Base-by-base conservation (phyloP, 257 asterid genomes). In the Solanum gandarillasii region DNA sequence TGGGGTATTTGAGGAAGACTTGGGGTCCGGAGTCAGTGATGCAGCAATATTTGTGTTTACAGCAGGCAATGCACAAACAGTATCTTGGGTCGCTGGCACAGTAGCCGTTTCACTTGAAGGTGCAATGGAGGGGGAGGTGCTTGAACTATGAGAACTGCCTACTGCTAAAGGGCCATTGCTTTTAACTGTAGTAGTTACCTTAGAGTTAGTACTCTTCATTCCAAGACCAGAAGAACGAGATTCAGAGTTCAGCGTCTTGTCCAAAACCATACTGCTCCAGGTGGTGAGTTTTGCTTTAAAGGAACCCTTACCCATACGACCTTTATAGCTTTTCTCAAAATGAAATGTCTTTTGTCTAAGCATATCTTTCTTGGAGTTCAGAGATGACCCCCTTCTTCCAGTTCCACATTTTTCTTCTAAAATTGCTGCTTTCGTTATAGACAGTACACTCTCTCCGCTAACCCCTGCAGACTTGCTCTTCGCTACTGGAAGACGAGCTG, bases 241-340 rank as follows among this genome's bases (percentile, higher is more conserved):
- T 48, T 90, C 90, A 7, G 90, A 89, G 89, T 93, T 92, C 68
- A 89, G 75, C 2, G 96, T 88, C 87, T 93, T 94, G 71, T 93
- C 96, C 90, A 92, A 65, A 81, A 92, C 95, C 98, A 94, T 92
- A 90, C 92, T 92, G 87, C 94, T 93, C 95, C 95, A 92, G 31
- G 96, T 91, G 60, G 96, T 92, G 16, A 93, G 93, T 86, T 90
- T 94, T 43, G 98, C 94, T 90, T 94, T 94, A 62, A 93, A 91
- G 88, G 95, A 90, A 67, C 98, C 94, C 91, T 94, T 96, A 9
- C 95, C 87, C 79, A 90, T 84, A 27, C 95, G 93, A 9, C 96
- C 96, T 90, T 90, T 94, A 89, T 90, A 91, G 89, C 88, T 92
- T 88, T 95, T 95, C 91, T 94, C 98, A 62, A 91, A 89, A 55